Evolutionary conservation across 805 yeast species (phyloP), one percentile per base, ranked within the genome.

Genomic region (Zygoascus bituminiphila): DNA sequence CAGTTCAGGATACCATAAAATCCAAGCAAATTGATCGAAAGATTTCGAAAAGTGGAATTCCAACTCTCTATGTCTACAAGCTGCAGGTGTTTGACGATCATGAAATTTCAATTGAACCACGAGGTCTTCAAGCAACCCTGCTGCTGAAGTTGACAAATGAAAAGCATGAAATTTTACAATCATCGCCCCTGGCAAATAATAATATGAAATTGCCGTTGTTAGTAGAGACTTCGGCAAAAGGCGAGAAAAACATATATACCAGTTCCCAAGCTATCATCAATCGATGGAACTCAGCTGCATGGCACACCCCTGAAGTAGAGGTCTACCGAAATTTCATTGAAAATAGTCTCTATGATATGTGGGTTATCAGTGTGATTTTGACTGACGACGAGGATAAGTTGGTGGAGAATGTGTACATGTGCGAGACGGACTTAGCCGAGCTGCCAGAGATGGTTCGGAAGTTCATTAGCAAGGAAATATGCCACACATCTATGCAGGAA

Each of bases 91-190:
- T 6, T 29, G n/a, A 29, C 7, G 33, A 6, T 15, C 10, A 29
- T 12, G 46, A 43, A 4, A 35, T 58, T 10, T 55, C 65, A 37
- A 50, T 53, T 2, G 69, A 65, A 23, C 69, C 69, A 5, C 45
- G 44, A n/a, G 53, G 66, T 39, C 48, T 63, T 19, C 54, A 45
- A 15, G 52, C 54, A 6, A 54, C 51, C 23, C 43, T 56, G 5
- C 37, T 61, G 42, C 44, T 63, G 33, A 36, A 35, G 4, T 31
- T 47, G n/a, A 42, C 26, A 15, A 41, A 44, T 1, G 23, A 36
- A 10, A 22, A 39, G 12, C 5, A 35, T 42, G 17, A 23, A 38
- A 10, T 42, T 41, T 6, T 5, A 8, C 6, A 29, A 12, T 41
- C 23, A 4, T 43, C 46, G 8, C 17, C 17, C 10, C 19, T 20